Percentiles rank a stretch among this genome's conserved stretches.
These are phyloP conservation scores for Oryza meridionalis DNA, from an alignment of 176 grass and related monocot genomes.

Conservation along the genomic window DNA sequence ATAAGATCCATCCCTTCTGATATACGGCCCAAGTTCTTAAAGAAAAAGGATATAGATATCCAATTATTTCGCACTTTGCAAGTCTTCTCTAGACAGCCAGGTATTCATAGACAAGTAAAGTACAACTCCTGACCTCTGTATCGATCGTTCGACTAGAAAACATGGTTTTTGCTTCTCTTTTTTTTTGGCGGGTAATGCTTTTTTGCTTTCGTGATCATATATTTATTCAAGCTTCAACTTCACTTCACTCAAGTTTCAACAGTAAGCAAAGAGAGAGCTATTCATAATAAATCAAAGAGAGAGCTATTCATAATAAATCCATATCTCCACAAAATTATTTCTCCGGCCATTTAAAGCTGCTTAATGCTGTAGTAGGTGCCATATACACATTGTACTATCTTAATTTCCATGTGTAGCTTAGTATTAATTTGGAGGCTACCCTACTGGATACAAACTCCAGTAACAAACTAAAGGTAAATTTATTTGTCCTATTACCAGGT, in stretches of 20 bases:
- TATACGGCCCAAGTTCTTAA: neutral
- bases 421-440: neutral
- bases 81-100: neutral
- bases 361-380: neutral
- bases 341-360: neutral
- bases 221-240: neutral
- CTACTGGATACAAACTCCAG: neutral
- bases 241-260: neutral
- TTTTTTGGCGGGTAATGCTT: too few species aligned
- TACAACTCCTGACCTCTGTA: neutral
- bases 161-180: neutral
- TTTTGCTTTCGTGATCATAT: neutral
- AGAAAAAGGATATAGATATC: neutral
- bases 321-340: neutral
- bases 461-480: too few species aligned
- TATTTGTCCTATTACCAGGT: too few species aligned
- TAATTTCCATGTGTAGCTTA: neutral
- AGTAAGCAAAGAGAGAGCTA: neutral
- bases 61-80: neutral
- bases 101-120: neutral
- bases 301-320: neutral
- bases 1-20: neutral
- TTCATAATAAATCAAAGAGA: neutral
- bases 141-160: neutral
- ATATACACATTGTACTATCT: neutral